Conservation (phyloP, 2,329 filamentous ascomycete species). For the Aspergillus pseudoglaucus region DNA sequence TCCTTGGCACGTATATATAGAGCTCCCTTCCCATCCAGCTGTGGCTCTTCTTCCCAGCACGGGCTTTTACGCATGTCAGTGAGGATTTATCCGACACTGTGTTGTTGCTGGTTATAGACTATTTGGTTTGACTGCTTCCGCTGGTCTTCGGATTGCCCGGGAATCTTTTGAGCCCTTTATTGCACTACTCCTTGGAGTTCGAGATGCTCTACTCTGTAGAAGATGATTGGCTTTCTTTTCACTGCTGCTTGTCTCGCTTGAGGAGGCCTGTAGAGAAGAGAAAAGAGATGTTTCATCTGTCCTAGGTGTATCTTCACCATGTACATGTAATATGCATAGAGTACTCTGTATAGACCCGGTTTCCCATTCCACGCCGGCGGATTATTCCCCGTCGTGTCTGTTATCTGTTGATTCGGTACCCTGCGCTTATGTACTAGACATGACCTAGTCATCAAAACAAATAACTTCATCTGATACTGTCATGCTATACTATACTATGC, state of each 20-base stretch:
- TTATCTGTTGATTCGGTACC: no score
- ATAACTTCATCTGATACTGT: no score
- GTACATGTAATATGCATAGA: no score
- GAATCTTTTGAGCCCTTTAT: constrained; percentile 70
- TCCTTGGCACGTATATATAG: constrained; percentile 21
- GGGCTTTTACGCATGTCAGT: constrained; percentile 78
- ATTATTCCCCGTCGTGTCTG: no score
- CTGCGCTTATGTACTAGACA: no score
- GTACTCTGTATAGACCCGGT: no score
- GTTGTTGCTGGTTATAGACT: constrained; percentile 91
- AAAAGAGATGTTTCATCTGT: constrained; percentile 18
- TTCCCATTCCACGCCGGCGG: no score
- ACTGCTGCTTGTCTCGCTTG: constrained; percentile 27
- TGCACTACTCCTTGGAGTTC: constrained; percentile 13
- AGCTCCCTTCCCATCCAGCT: not conserved
- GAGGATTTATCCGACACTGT: constrained; percentile 81
- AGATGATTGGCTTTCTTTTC: constrained; percentile 30
- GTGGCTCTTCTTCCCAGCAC: constrained; percentile 36
- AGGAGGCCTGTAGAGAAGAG: constrained; percentile 35
- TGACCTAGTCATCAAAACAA: no score
- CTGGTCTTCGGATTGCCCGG: constrained; percentile 63
- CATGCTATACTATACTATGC: no score
- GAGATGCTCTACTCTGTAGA: not conserved
- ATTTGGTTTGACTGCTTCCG: constrained; percentile 68
- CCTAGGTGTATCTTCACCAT: no score